Base-by-base conservation (phyloP, 768 basidiomycete species). In the Tulasnella sp. region DNA sequence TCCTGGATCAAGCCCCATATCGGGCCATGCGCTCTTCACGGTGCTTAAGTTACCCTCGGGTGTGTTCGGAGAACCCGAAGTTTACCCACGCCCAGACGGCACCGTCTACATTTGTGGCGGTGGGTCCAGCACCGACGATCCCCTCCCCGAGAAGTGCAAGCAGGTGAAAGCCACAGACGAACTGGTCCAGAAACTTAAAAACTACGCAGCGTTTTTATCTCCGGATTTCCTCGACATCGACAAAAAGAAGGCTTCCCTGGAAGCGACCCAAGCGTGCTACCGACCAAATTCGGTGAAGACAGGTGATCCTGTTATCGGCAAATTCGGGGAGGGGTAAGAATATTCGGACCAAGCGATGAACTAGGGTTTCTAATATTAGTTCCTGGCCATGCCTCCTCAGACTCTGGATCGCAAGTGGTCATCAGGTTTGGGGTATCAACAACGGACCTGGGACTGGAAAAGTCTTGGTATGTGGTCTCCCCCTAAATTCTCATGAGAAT, bases 381-480 rank as follows among this genome's bases (percentile, higher is more conserved):
- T 31, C 2, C 38, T 74, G n/a, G 14, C 21, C 19, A 0, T 10
- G 21, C 73, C 78, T 44, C 21, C 19, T 62, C 39, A 80, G 80
- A 18, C 36, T 80, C 24, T 82, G 82, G 81, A 71, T 80, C 5
- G 74, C 79, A 5, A 77, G 72, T 31, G 71, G 81, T 12, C 80
- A 79, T 74, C 75, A 81, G 75, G 79, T 80, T 10, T 82, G 80
- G 81, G 81, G 81, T 8, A 80, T 82, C 14, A 76, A 52, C 14
- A 76, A 79, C 82, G 85, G 85, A 9, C 87, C 87, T 0, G 87
- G 86, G 7, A 87, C 86, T 1, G 87, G 87, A 0, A 81, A 83
- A 74, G 83, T 85, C 21, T 80, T 88, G 74, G 80, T 81, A 74
- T 19, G 80, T 79, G 18, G 6, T 39, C 9, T 14, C n/a, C 34